Evolutionary conservation across 2,329 filamentous ascomycete genomes (phyloP), one percentile per base, ranked within the genome.

Genomic region (Fusarium sp.): DNA sequence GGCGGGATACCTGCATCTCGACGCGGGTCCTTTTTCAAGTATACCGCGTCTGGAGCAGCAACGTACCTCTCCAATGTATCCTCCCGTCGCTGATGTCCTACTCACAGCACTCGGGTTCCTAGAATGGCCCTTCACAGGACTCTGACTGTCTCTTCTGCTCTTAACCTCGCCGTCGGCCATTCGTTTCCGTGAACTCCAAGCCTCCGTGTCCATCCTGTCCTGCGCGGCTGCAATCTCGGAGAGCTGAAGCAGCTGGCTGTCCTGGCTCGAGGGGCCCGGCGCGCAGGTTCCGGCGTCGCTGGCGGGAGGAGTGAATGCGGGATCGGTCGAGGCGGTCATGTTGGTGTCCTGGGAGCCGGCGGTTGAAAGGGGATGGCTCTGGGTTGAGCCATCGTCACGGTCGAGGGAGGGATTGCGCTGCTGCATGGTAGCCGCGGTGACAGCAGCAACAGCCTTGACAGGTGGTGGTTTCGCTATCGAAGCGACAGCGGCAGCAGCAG

Each of bases 151-250:
- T 74, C 46, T 81, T 69, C 69, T 84, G 77, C 86, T 81, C 83
- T 95, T 97, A 65, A 95, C 86, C 58, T 90, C 85, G 46, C 94
- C 94, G 78, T 93, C 92, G 36, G 93, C 93, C 77, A 90, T 96
- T 74, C 94, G 89, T 84, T 97, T 97, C 70, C 90, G 89, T 40
- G 87, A 86, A 36, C 80, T 71, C 46, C 67, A 66, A 22, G 51
- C 75, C 38, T 73, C 74, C 79, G 86, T 77, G 29, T 71, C 78
- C 77, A 89, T 85, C 78, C 85, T 86, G 72, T 87, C 83, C 79
- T 88, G 86, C 35, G 84, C 83, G 40, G 89, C 88, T 31, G 89
- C 89, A 63, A 90, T 82, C 69, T 89, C 85, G 7, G 89, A 90
- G n/a, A 91, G 82, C 68, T 88, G 87, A 17, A 89, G 83, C 56